Conservation (phyloP, 2,329 filamentous ascomycete species). For the Lasiodiplodia gonubiensis region DNA sequence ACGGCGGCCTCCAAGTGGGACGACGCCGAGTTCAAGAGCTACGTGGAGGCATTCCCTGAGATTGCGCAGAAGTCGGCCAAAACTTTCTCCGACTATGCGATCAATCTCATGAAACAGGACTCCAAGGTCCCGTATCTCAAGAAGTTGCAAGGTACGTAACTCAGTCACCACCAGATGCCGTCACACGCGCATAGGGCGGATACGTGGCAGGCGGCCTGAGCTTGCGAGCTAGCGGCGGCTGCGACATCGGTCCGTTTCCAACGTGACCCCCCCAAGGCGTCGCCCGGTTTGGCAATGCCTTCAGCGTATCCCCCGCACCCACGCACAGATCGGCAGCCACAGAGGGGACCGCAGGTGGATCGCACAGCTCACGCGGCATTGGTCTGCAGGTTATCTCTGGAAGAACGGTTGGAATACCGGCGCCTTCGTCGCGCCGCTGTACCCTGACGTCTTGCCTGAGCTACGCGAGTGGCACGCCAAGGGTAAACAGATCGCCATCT, state of each 20-base stretch:
- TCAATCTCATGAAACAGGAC: conserved; percentile 72
- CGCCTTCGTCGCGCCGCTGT: conserved; percentile 73
- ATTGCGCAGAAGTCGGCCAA: conserved; percentile 64
- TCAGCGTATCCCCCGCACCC: conserved; percentile 27
- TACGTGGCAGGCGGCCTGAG: conserved; percentile 24
- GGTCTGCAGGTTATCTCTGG: conserved; percentile 69
- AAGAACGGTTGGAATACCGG: conserved; percentile 73
- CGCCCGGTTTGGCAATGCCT: conserved; percentile 14
- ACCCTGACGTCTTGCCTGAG: conserved; percentile 72
- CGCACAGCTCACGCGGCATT: conserved; percentile 22
- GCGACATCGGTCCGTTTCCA: conserved; percentile 27
- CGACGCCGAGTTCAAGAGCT: conserved; percentile 66
- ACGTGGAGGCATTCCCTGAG: conserved; percentile 73
- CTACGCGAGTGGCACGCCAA: conserved; percentile 64
- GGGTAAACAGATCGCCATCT: conserved; percentile 70
- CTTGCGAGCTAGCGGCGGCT: conserved; percentile 14
- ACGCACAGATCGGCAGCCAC: conserved; percentile 20
- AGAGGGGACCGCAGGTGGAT: conserved; percentile 7
- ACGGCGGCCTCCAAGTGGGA: conserved; percentile 72
- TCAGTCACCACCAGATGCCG: conserved; percentile 24
- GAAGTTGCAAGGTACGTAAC: conserved; percentile 65
- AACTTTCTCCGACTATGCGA: conserved; percentile 69
- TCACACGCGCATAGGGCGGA: conserved; percentile 35
- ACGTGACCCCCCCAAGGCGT: conserved; percentile 14
- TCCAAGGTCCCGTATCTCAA: conserved; percentile 80